Evolutionary conservation across 768 basidiomycete genomes (phyloP), one percentile per base, ranked within the genome.

Genomic region (Collybia sp.): DNA sequence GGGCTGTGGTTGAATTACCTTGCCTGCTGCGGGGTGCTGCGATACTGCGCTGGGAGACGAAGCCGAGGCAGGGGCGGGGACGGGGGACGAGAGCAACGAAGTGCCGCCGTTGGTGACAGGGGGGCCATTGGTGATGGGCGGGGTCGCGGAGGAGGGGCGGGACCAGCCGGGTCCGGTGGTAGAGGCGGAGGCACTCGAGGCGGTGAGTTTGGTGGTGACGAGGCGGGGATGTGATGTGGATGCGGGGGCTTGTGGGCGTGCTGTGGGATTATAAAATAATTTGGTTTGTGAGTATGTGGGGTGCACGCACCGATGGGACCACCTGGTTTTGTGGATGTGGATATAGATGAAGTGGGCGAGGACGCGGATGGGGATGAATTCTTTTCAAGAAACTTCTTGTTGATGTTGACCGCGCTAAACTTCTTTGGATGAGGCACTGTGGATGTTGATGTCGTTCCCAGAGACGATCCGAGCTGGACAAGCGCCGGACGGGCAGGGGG

Each of bases 321-420:
- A 30, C 75, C 78, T 9, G 75, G 51, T 65, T 82, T 88, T 47
- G 65, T 53, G 35, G 71, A 57, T 40, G 69, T 59, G 30, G 73
- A 70, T 42, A 62, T 60, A 16, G 76, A 65, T 19, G 73, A 66
- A 41, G 70, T 56, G 15, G 78, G 67, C 31, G 71, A 57, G 18
- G 79, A 61, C 40, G 70, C 66, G 18, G 82, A 72, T 35, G 80
- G 70, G 36, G 83, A 64, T 5, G 82, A 82, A 45, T 85, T 87
- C 76, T 94, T 95, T 71, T 93, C 88, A 36, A 97, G 72, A 65
- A 97, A 98, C 66, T 90, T 92, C 80, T 93, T 95, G 72, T 91
- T 95, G 65, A 97, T 91, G 61, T 92, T 93, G 51, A 92, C 81
- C 20, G 91, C 80, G 60, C 73, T 89, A 66, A 93, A 94, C 58